These are phyloP conservation scores for Dioscorea dumetorum DNA, from an alignment of 106 monocot genomes.

Conservation along the genomic window DNA sequence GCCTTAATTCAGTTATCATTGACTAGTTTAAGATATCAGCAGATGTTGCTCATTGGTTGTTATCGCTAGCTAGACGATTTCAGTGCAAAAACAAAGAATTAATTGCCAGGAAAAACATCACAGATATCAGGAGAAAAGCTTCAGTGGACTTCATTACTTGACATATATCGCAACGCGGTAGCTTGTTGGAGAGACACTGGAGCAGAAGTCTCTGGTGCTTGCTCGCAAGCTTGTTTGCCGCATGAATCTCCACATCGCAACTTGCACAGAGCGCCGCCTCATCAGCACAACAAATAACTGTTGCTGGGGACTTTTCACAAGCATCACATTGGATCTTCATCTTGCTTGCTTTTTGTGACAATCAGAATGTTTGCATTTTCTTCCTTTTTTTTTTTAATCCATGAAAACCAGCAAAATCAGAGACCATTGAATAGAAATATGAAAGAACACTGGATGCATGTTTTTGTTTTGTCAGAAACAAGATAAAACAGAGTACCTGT, in stretches of 20 bases:
- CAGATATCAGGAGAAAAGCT: not conserved
- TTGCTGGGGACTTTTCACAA: slow-evolving; percentile 55
- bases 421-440: not conserved
- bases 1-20: too few relatives aligned
- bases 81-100: too few relatives aligned
- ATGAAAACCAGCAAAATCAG: too few relatives aligned
- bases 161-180: slow-evolving; percentile 83
- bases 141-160: slow-evolving; percentile 25
- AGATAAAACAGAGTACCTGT: not conserved
- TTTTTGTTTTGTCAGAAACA: not conserved
- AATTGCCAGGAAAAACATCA: too few relatives aligned
- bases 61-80: too few relatives aligned
- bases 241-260: slow-evolving; percentile 77
- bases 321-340: slow-evolving; percentile 95
- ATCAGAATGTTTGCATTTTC: not conserved
- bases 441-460: not conserved
- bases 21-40: too few relatives aligned
- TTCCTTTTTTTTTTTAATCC: too few relatives aligned
- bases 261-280: slow-evolving; percentile 82
- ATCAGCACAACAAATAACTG: slow-evolving; percentile 89
- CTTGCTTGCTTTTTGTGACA: not conserved
- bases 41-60: too few relatives aligned
- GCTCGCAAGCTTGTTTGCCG: slow-evolving; percentile 92
- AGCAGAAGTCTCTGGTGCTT: slow-evolving; percentile 90
- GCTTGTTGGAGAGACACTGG: slow-evolving; percentile 34